A percentile compares a stretch with the other conserved stretches of the same genome.
phyloP scores from a whole-genome alignment of 148 eudicot species.

The Rhododendron ovatum region DNA sequence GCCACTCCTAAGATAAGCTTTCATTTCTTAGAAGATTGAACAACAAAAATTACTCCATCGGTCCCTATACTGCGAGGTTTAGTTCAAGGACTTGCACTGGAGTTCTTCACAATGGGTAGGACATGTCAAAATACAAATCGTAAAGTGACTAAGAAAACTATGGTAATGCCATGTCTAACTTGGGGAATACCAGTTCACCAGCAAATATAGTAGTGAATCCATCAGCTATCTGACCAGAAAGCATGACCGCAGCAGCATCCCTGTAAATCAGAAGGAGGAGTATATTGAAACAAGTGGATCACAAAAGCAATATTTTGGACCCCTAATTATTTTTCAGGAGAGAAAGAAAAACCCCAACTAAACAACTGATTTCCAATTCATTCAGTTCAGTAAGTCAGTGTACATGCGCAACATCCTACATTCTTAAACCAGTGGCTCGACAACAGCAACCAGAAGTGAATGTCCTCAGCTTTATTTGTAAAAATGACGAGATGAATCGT shows the following conservation, averaged over 20 bases:
- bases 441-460: background rate
- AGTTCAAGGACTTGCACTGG: background rate
- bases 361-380: background rate
- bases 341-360: background rate
- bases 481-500: background rate
- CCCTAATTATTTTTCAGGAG: background rate
- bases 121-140: background rate
- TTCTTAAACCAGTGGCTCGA: background rate
- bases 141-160: background rate
- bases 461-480: background rate
- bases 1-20: background rate
- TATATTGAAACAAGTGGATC: background rate
- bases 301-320: slow-evolving; percentile 4
- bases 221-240: slow-evolving; percentile 91
- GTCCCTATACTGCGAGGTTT: background rate
- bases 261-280: slow-evolving; percentile 27
- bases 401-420: background rate
- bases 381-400: background rate
- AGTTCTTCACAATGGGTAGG: background rate
- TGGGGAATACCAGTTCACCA: slow-evolving; percentile 77
- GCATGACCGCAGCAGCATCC: slow-evolving; percentile 84
- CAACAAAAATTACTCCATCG: background rate
- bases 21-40: background rate
- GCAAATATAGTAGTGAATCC: slow-evolving; percentile 74
- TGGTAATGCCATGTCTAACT: background rate